These are phyloP conservation scores for Ganoderma resinaceum DNA, from an alignment of 1,284 basidiomycete species.

Conservation along the genomic window DNA sequence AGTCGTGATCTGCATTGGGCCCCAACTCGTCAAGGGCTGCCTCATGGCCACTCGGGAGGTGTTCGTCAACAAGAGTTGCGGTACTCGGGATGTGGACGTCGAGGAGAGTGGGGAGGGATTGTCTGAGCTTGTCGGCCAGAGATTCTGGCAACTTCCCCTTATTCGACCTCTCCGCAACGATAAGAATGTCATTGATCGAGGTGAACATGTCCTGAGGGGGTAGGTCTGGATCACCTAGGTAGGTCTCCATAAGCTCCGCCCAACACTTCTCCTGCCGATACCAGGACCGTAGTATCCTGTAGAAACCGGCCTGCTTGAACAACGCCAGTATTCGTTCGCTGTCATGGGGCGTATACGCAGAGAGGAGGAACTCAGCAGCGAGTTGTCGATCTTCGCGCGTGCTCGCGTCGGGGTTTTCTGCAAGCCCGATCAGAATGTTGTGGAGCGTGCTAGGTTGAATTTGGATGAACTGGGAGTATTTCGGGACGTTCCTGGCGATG, in stretches of 20 bases:
- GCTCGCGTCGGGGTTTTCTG: conserved; percentile 71
- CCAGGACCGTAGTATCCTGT: conserved; percentile 85
- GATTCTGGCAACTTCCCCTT: conserved; percentile 59
- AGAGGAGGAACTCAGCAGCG: conserved; percentile 95
- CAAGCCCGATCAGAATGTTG: conserved; percentile 80
- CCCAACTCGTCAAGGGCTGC: conserved; percentile 57
- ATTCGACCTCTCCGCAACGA: conserved; percentile 49
- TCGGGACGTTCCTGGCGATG: conserved; percentile 94
- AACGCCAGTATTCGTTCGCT: conserved; percentile 69
- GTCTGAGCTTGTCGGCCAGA: conserved; percentile 57
- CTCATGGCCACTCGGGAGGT: conserved; percentile 70
- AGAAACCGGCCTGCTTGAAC: conserved; percentile 90
- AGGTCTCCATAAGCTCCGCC: conserved; percentile 76
- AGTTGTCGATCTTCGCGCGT: conserved; percentile 95
- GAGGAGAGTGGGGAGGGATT: conserved; percentile 71
- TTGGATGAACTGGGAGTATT: conserved; percentile 90
- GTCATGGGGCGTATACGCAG: conserved; percentile 87
- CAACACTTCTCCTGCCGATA: conserved; percentile 82
- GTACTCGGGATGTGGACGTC: conserved; percentile 69
- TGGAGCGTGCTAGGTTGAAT: conserved; percentile 76
- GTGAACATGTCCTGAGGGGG: conserved; percentile 68
- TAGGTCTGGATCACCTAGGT: conserved; percentile 78
- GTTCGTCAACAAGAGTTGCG: conserved; percentile 77
- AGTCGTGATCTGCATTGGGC: conserved; percentile 55
- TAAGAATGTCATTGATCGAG: conserved; percentile 70